A percentile compares a stretch with the other conserved stretches of the same genome.
Conservation (phyloP, 495 filamentous ascomycete genomes). For the Cenococcum geophilum region DNA sequence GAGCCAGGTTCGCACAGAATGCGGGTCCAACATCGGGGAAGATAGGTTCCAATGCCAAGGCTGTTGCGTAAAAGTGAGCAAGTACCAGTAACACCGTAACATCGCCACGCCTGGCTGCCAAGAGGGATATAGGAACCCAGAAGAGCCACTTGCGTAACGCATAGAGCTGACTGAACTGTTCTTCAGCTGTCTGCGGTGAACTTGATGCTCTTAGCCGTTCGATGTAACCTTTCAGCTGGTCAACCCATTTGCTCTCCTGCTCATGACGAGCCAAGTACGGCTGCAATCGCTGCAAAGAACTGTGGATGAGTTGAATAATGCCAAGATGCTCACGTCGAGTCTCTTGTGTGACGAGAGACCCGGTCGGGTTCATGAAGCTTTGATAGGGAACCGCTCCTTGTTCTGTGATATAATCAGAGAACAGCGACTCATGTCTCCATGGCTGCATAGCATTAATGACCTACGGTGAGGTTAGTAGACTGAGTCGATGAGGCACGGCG, state of each 20-base stretch:
- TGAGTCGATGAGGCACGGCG: neutral
- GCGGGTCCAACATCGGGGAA: constrained; percentile 86
- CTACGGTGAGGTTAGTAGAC: constrained; percentile 46
- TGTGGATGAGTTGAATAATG: constrained; percentile 58
- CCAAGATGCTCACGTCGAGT: constrained; percentile 61
- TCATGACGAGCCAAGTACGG: constrained; percentile 63
- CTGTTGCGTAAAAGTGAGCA: constrained; percentile 85
- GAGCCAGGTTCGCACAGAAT: constrained; percentile 42
- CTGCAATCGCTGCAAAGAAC: constrained; percentile 65
- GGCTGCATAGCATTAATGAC: constrained; percentile 85
- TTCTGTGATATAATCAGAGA: constrained; percentile 76
- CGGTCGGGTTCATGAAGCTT: constrained; percentile 48
- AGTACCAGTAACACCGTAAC: constrained; percentile 71
- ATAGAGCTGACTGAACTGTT: constrained; percentile 83
- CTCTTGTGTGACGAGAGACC: constrained; percentile 51
- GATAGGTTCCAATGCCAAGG: constrained; percentile 77
- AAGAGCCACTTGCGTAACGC: constrained; percentile 87
- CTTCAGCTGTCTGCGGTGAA: constrained; percentile 63
- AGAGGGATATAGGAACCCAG: constrained; percentile 74
- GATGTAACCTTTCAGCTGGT: constrained; percentile 75
- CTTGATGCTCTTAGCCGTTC: constrained; percentile 69
- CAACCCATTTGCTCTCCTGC: constrained; percentile 66
- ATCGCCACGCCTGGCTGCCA: constrained; percentile 53
- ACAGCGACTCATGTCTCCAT: constrained; percentile 84
- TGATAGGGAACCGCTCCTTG: constrained; percentile 56